Conservation (phyloP, 768 basidiomycete genomes). For the Cystobasidium onofrii region DNA sequence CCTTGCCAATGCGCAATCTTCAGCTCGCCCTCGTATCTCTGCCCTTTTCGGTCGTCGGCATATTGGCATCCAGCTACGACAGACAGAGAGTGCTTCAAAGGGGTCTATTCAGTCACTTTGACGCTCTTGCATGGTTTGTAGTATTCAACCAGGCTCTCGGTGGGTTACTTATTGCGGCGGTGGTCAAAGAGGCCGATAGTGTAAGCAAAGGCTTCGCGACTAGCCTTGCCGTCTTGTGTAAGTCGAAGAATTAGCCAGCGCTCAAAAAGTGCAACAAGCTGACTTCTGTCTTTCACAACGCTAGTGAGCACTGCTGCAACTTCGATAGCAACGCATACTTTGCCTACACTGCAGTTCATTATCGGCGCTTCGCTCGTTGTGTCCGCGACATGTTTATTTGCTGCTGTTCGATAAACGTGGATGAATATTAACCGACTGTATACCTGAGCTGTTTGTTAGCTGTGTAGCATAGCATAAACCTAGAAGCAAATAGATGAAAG, state of each 20-base stretch:
- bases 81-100: background rate
- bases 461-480: background rate
- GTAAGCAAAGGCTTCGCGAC: slow-evolving; percentile 43
- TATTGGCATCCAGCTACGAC: slow-evolving; percentile 27
- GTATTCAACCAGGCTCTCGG: slow-evolving; percentile 40
- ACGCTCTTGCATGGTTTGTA: slow-evolving; percentile 36
- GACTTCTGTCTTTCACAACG: background rate
- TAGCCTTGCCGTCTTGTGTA: slow-evolving; percentile 37
- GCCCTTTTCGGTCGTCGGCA: slow-evolving; percentile 33
- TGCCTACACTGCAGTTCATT: slow-evolving; percentile 19
- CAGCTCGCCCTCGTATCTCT: slow-evolving; percentile 41
- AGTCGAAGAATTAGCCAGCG: background rate
- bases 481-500: too few species aligned
- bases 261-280: background rate
- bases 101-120: slow-evolving; percentile 27
- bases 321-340: slow-evolving; percentile 5
- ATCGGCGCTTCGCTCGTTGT: slow-evolving; percentile 18
- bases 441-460: background rate
- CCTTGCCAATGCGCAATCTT: slow-evolving; percentile 35
- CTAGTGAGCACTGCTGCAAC: slow-evolving; percentile 21
- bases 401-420: background rate
- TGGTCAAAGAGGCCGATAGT: slow-evolving; percentile 39
- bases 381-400: slow-evolving; percentile 10
- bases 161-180: slow-evolving; percentile 41
- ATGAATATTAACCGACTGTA: background rate